A percentile compares a stretch with the other conserved stretches of the same genome.
Evolutionary conservation across 2,329 filamentous ascomycete genomes (phyloP).

Genomic region (Pseudocercospora fijiensis): DNA sequence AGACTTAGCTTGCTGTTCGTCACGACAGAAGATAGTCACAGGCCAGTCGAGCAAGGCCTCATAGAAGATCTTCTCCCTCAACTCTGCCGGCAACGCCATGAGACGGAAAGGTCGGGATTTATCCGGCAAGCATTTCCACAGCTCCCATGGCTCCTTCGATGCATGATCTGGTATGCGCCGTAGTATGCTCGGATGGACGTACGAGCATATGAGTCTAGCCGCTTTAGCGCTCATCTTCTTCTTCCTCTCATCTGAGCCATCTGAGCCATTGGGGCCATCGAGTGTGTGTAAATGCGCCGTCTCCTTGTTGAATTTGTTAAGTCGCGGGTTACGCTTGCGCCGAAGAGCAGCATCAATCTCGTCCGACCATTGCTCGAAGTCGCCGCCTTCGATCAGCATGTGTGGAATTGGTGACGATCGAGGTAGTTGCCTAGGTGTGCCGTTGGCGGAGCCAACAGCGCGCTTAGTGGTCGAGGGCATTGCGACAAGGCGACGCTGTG

Average conservation of each 20-base stretch:
- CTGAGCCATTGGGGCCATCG: neutral
- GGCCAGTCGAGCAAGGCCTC: neutral
- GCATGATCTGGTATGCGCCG: neutral
- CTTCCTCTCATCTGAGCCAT: neutral
- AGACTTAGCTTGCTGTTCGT: neutral
- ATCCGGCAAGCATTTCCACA: neutral
- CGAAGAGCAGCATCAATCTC: neutral
- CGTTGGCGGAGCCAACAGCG: neutral
- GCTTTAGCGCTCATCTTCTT: neutral
- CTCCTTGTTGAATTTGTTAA: neutral
- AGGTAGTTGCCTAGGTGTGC: neutral
- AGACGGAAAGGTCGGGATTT: neutral
- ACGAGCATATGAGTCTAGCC: neutral
- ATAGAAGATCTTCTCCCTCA: neutral
- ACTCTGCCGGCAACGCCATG: neutral
- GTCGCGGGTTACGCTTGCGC: neutral
- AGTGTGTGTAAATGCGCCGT: neutral
- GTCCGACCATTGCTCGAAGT: neutral
- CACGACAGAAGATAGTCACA: neutral
- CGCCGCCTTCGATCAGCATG: neutral
- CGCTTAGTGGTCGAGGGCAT: neutral
- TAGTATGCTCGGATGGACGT: neutral
- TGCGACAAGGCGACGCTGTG: neutral
- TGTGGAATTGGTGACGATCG: neutral
- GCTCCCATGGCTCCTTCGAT: neutral